Percentiles rank a stretch among this genome's conserved stretches.
Conservation (phyloP, 495 filamentous ascomycete species). For the Hypoxylon fuscum region DNA sequence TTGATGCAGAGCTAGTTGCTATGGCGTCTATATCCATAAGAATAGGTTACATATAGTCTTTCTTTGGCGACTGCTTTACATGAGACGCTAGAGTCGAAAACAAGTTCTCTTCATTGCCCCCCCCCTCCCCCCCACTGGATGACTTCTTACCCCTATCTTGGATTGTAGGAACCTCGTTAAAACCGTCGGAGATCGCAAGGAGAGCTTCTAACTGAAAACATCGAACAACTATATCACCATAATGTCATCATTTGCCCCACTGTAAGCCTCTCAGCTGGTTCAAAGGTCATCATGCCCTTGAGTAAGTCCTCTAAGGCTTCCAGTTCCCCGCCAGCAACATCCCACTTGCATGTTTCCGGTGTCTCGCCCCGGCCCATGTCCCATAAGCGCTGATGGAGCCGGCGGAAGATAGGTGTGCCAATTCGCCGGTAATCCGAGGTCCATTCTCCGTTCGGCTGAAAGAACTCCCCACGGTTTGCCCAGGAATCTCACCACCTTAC, state of each 20-base stretch:
- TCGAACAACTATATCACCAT: constrained; percentile 33
- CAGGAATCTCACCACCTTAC: constrained; percentile 44
- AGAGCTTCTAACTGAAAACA: too few species aligned
- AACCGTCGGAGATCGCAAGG: too few species aligned
- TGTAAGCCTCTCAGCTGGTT: constrained; percentile 47
- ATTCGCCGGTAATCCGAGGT: constrained; percentile 36
- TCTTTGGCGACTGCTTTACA: too few species aligned
- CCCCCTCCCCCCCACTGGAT: too few species aligned
- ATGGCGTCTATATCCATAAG: too few species aligned
- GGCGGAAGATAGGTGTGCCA: constrained; percentile 26
- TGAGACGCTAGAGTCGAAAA: too few species aligned
- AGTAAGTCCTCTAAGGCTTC: constrained; percentile 47
- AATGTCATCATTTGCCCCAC: constrained; percentile 39
- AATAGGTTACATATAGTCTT: too few species aligned
- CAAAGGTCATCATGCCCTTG: constrained; percentile 47
- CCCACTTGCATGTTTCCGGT: constrained; percentile 44
- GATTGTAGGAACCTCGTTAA: too few species aligned
- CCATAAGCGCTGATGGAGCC: constrained; percentile 41
- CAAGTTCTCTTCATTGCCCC: too few species aligned
- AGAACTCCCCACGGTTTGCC: constrained; percentile 30
- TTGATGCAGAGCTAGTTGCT: too few species aligned
- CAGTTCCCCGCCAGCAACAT: constrained; percentile 43
- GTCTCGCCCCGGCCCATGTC: constrained; percentile 47
- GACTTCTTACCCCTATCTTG: too few species aligned
- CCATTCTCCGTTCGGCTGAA: constrained; percentile 43